Base-by-base conservation (phyloP, 148 eudicot species). In the Rheum nobile region DNA sequence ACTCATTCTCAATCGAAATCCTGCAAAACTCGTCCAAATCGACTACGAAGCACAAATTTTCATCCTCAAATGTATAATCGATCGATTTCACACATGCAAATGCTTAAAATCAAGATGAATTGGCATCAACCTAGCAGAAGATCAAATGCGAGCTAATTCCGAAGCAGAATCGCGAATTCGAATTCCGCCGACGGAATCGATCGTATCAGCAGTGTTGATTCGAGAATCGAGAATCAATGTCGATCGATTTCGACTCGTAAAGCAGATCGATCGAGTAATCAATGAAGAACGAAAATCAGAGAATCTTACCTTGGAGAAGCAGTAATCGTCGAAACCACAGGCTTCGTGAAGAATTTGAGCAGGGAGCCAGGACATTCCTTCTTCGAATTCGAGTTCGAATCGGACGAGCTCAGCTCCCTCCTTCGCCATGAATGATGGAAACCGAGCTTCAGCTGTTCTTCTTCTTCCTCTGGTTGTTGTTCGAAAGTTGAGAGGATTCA, bases 271-370 rank as follows among this genome's bases (percentile, higher is more conserved):
- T 59, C 34, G 67, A 14, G 70, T 13, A 28, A 61, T 61, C 34
- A 8, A 55, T 0, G 19, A 5, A 29, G 39, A 65, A n/a, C 1
- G 9, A 34, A 34, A 61, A 28, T 37, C 35, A 61, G 67, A 29
- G 67, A 61, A 65, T 32, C 70, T 21, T 65, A 65, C 70, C 70
- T 65, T 65, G 22, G 70, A 34, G 70, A 7, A 65, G 70, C 32
- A 65, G 6, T 5, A 65, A 65, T 65, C 39, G 70, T 31, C 39
- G 70, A 65, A 65, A 65, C 70, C 70, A 34, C 70, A 65, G 39
- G 70, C 70, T 32, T 65, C 70, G 70, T 65, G 70, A 7, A 65
- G 70, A 34, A 65, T 41, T 21, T 65, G 70, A 31, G 70, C 70
- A 65, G 70, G 70, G 14, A 65, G 39, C 41, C 70, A 65, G 13